Evolutionary conservation across 495 filamentous ascomycete species (phyloP).

Genomic region (Penicillium taxi): DNA sequence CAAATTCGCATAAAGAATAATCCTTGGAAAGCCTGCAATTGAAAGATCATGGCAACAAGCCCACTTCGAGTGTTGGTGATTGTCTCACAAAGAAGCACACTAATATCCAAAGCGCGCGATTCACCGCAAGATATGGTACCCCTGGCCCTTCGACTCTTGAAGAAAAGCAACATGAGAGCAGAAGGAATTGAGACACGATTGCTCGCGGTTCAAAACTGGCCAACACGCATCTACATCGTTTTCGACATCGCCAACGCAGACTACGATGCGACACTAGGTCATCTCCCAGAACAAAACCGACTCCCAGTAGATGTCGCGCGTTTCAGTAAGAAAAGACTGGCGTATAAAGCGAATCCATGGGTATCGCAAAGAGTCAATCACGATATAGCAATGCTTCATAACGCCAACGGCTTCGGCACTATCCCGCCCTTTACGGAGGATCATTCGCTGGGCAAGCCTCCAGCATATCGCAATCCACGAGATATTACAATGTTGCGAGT

Average conservation of each 20-base stretch:
- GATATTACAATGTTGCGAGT: constrained; percentile 18
- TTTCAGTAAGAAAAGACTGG: constrained; percentile 21
- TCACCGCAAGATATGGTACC: constrained; percentile 15
- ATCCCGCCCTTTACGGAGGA: constrained; percentile 21
- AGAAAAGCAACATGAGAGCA: constrained; percentile 2
- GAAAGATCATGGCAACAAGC: constrained; percentile 8
- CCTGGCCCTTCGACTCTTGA: constrained; percentile 13
- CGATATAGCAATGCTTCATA: constrained; percentile 21
- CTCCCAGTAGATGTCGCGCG: constrained; percentile 19
- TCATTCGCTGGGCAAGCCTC: constrained; percentile 15
- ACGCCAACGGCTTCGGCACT: constrained; percentile 19
- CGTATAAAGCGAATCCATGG: constrained; percentile 17
- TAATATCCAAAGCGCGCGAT: constrained; percentile 11
- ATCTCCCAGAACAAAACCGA: constrained; percentile 22
- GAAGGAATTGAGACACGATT: constrained; percentile 7
- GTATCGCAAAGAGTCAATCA: constrained; percentile 19
- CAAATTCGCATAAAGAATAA: not conserved
- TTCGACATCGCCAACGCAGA: constrained; percentile 20
- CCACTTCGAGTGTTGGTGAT: constrained; percentile 20
- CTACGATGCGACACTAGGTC: constrained; percentile 19
- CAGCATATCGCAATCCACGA: constrained; percentile 16
- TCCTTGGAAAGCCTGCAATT: not conserved
- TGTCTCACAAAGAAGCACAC: constrained; percentile 19
- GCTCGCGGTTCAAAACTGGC: constrained; percentile 19
- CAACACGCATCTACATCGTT: constrained; percentile 18